Base-by-base conservation (phyloP, 73 alveolate species). In the Tetrahymena malaccensis region DNA sequence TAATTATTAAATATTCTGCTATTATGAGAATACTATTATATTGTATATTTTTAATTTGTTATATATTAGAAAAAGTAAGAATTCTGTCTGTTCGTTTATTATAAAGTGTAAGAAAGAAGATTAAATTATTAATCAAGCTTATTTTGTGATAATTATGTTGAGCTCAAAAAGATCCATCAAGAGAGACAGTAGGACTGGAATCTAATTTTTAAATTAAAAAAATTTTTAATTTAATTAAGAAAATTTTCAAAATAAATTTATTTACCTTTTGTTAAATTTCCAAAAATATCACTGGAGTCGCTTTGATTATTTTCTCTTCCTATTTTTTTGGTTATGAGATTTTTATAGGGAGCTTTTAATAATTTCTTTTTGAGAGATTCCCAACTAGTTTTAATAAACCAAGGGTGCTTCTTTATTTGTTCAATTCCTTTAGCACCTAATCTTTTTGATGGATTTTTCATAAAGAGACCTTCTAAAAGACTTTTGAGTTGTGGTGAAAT, bases 371-470 rank as follows among this genome's bases (percentile, higher is more conserved):
- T 56, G 34, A 96, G 34, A 15, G 96, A 84, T 55, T 96, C 97
- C 97, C 97, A 96, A 43, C 70, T 96, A 19, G 94, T 93, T 85
- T 70, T 93, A 21, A 93, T 84, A 58, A 96, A 96, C 97, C 97
- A 96, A 19, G 97, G 97, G 56, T 96, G 97, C 55, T 94, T 94
- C 89, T 95, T 95, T 31, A 95, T 96, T 57, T 96, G 94, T n/a
- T 96, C 85, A 17, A 94, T 94, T 25, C 96, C 98, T 37, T 89
- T 96, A 84, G 33, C 35, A 50, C 98, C 98, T 27, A 96, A 58
- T 38, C 97, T 93, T 22, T 70, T 93, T 34, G 57, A 93, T 1
- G 97, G 97, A 43, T 96, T 85, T 43, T 94, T 94, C 38, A 84
- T 83, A 56, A 96, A 96, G 34, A 96, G 93, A 3, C 97, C 97